These are phyloP conservation scores for Populus alba DNA, from an alignment of 345 rosid genomes.

Conservation along the genomic window DNA sequence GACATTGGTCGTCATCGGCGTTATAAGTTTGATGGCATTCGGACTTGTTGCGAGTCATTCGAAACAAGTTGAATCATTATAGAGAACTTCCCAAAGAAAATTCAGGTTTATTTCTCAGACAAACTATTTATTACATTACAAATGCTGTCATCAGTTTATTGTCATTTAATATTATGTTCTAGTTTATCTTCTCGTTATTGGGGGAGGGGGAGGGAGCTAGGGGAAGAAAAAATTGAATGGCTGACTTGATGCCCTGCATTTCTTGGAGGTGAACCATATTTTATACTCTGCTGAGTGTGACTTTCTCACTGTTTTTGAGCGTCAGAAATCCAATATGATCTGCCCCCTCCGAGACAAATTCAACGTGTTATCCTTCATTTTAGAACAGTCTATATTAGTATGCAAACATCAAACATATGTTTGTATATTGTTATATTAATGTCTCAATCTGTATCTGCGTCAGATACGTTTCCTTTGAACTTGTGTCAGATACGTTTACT, in stretches of 20 bases:
- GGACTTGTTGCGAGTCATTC: conserved; percentile 84
- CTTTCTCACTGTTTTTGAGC: not conserved
- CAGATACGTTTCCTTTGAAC: too few species aligned
- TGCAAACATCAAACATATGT: not conserved
- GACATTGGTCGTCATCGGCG: conserved; percentile 81
- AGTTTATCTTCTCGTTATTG: not conserved
- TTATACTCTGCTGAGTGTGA: too few species aligned
- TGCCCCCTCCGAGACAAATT: not conserved
- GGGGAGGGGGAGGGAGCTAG: not conserved
- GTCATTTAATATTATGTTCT: not conserved
- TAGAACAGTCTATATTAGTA: not conserved
- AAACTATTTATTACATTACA: too few species aligned
- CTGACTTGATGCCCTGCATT: not conserved
- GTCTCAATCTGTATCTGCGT: not conserved
- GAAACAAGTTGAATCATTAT: conserved; percentile 85
- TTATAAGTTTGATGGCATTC: conserved; percentile 67
- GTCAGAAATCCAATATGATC: not conserved
- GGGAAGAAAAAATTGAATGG: not conserved
- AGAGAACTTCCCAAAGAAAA: conserved; percentile 78
- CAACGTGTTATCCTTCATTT: not conserved
- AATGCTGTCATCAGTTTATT: too few species aligned
- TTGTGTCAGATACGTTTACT: too few species aligned
- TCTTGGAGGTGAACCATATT: not conserved
- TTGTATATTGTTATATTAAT: not conserved
- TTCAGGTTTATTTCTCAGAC: conserved; percentile 60